Base-by-base conservation (phyloP, 306 rosid genomes). In the Amphicarpaea edgeworthii region DNA sequence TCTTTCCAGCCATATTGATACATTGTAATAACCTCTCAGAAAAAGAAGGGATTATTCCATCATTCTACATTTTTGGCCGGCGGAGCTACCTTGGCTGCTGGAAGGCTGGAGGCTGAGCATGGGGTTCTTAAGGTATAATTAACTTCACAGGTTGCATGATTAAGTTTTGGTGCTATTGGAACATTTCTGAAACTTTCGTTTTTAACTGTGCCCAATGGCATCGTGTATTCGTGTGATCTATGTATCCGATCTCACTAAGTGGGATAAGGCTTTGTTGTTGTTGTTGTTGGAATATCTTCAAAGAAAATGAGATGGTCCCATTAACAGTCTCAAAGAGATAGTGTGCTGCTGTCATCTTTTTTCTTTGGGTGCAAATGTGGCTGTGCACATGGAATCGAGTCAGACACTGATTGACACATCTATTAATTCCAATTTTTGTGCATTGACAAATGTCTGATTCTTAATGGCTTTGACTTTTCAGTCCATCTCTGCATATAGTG, bases 21-120 rank as follows among this genome's bases (percentile, higher is more conserved):
- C 60, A 21, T 46, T 75, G 23, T 67, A 16, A 16, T 71, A 62
- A 53, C 32, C 62, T 77, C 49, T 1, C 89, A 93, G 98, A 93
- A 91, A 86, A 91, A 83, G 89, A 93, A 93, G 63, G 98, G 98
- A 57, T 50, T 51, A 6, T 91, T 93, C 77, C 98, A 93, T 77
- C 98, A 91, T 87, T 93, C 98, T 41, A 86, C 96, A 38, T 93
- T 93, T 86, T 86, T 93, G 86, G 98, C 98, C 41, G 98, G 98
- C 26, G 97, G 93, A 75, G 92, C 89, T 60, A 89, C 99, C 5
- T 49, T 90, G 77, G 97, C 97, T 68, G 97, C 97, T 4, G 99
- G 99, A 79, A 84, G 99, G 82, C 88, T 95, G 12, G 93, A 55
- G 61, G 94, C 82, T 12, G 90, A 86, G 73, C 32, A 78, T 10